These are phyloP conservation scores for Galerina sulciceps DNA, from an alignment of 768 basidiomycete species.

Conservation along the genomic window DNA sequence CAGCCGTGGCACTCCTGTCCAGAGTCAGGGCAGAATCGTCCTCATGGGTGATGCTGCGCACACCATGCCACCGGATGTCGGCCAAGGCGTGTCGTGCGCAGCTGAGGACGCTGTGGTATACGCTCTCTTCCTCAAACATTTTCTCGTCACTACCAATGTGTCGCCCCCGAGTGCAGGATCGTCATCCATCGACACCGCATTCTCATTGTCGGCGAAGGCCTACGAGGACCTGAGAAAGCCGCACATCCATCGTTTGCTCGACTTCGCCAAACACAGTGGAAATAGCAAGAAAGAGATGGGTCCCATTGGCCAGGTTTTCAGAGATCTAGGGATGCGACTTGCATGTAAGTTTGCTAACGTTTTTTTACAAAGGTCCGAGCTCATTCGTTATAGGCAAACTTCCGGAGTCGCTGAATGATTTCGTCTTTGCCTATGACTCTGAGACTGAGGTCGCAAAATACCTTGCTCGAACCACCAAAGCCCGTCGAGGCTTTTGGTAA, in stretches of 20 bases:
- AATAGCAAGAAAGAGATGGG: constrained; percentile 34
- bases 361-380: not conserved
- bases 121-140: constrained; percentile 38
- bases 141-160: constrained; percentile 8
- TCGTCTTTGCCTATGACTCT: not conserved
- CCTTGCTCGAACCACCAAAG: not conserved
- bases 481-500: too few species aligned
- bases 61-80: constrained; percentile 45
- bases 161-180: not conserved
- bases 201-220: constrained; percentile 27
- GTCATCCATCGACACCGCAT: not conserved
- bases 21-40: constrained; percentile 35
- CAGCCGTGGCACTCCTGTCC: constrained; percentile 11
- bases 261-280: constrained; percentile 34
- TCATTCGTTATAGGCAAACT: not conserved
- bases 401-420: not conserved
- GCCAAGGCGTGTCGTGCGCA: constrained; percentile 45
- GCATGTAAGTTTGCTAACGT: constrained; percentile 27
- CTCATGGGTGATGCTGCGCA: constrained; percentile 48
- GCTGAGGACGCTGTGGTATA: constrained; percentile 43
- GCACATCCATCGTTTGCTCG: constrained; percentile 31
- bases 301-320: constrained; percentile 32
- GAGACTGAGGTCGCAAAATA: not conserved
- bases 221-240: constrained; percentile 39
- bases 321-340: constrained; percentile 37